Base-by-base conservation (phyloP, 1,139 yeast species). In the Candida sanyaensis region DNA sequence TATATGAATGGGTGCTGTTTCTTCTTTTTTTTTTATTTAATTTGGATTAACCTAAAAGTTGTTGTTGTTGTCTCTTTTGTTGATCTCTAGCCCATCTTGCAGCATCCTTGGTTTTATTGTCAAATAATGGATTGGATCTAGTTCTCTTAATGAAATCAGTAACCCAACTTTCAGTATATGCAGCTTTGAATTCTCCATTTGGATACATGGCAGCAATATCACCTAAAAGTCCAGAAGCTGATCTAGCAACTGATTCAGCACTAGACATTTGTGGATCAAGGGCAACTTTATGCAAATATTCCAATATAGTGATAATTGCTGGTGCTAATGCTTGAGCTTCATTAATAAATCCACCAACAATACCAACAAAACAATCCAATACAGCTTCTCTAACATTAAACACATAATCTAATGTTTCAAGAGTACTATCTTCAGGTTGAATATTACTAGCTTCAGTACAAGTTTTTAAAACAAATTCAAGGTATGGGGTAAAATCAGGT, bases 51-150 rank as follows among this genome's bases (percentile, higher is more conserved):
- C 51, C 49, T 47, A 49, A 43, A 36, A 49, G 38, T 40, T 43
- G 49, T 37, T 44, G 49, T 37, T 44, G 48, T 40, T 82, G 86
- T 51, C 77, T 71, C 70, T 83, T 84, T 64, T 84, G 91, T 68
- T 85, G 96, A 59, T 88, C 96, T 58, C 96, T 82, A 10, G 98
- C 97, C 97, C 98, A 93, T 69, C 92, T 83, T 12, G 97, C 97
- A 27, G 96, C 89, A 61, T 88, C 95, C 63, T 81, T 83, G 9
- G 97, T 90, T 49, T 78, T 73, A 54, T 79, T 80, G 41, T 83
- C 75, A 62, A 85, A 88, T 34, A 73, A 59, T 50, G 78, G 77
- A 63, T 84, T 86, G 43, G 80, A 63, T 64, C 92, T 80, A 13
- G 96, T 88, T 61, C 78, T 80, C 65, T 83, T 86, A 64, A 92